A percentile compares a stretch with the other conserved stretches of the same genome.
Evolutionary conservation across 2,329 filamentous ascomycete species (phyloP).

Genomic region (Cryphonectria radicalis): DNA sequence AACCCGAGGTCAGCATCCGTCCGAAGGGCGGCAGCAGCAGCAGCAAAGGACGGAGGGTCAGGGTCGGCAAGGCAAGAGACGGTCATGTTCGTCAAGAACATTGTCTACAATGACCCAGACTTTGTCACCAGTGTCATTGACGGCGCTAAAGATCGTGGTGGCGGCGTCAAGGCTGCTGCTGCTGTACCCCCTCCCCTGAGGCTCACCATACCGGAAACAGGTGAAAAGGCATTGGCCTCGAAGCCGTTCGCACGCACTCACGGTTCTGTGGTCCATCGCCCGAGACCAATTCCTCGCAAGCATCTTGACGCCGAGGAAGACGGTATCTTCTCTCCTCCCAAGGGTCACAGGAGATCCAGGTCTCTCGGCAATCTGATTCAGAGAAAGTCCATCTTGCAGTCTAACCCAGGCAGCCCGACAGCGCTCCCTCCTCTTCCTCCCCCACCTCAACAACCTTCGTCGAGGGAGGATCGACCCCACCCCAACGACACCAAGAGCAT

Average conservation of each 20-base stretch:
- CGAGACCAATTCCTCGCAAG: conserved; percentile 59
- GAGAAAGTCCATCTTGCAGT: conserved; percentile 51
- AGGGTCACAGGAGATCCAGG: conserved; percentile 51
- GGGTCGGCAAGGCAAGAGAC: conserved; percentile 46
- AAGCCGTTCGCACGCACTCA: conserved; percentile 31
- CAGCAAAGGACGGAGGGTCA: conserved; percentile 15
- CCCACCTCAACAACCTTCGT: conserved; percentile 45
- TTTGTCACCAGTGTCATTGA: conserved; percentile 55
- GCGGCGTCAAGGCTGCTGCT: conserved; percentile 32
- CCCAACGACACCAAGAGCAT: conserved; percentile 61
- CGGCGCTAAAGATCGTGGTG: conserved; percentile 43
- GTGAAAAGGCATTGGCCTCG: conserved; percentile 14
- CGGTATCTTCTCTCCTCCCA: conserved; percentile 49
- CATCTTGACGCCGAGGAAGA: conserved; percentile 45
- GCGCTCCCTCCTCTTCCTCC: conserved; percentile 57
- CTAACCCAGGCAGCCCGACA: conserved; percentile 50
- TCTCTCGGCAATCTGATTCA: conserved; percentile 52
- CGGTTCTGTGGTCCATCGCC: conserved; percentile 56
- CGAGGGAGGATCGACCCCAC: conserved; percentile 44
- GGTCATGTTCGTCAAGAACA: conserved; percentile 60
- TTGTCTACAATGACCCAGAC: conserved; percentile 57
- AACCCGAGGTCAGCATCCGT: conserved; percentile 50
- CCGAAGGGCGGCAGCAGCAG: conserved; percentile 33
- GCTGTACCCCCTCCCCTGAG: conserved; percentile 23
- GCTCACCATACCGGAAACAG: neutral